These are phyloP conservation scores for Tuber indicum DNA, from an alignment of 495 filamentous ascomycete species.

Conservation along the genomic window DNA sequence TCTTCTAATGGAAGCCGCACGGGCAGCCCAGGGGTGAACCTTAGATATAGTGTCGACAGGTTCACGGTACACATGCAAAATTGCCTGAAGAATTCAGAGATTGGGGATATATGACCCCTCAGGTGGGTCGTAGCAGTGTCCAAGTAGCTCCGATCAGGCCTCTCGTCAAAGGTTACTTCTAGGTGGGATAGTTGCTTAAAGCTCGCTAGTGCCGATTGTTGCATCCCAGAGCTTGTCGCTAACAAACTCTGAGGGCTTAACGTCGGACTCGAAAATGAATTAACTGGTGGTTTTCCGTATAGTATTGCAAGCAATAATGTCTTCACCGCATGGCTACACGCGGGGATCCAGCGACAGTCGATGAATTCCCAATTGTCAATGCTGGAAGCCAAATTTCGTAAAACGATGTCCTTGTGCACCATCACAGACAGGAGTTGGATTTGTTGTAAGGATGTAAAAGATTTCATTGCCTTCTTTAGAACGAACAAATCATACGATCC, in stretches of 20 bases:
- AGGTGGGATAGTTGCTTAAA: conserved; percentile 39
- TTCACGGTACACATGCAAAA: conserved; percentile 36
- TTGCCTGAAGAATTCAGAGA: conserved; percentile 38
- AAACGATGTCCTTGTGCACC: conserved; percentile 41
- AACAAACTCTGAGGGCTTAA: conserved; percentile 40
- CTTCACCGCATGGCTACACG: conserved; percentile 38
- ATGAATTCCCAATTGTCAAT: conserved; percentile 40
- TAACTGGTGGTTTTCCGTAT: conserved; percentile 33
- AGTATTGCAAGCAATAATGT: conserved; percentile 33
- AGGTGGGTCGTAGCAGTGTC: conserved; percentile 37
- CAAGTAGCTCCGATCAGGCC: conserved; percentile 37
- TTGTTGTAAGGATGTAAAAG: conserved; percentile 38
- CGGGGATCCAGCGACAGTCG: conserved; percentile 42
- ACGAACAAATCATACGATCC: conserved; percentile 34
- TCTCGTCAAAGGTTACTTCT: conserved; percentile 41
- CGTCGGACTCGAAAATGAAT: conserved; percentile 40
- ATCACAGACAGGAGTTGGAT: conserved; percentile 38
- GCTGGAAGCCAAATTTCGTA: conserved; percentile 38
- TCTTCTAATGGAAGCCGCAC: conserved; percentile 39
- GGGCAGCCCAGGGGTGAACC: conserved; percentile 38
- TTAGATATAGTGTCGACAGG: conserved; percentile 38
- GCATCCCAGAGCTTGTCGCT: conserved; percentile 31
- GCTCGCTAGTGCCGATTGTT: conserved; percentile 13
- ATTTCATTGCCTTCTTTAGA: conserved; percentile 40
- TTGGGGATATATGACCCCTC: conserved; percentile 36